Base-by-base conservation (phyloP, 805 yeast genomes). In the Candida multigemmis region DNA sequence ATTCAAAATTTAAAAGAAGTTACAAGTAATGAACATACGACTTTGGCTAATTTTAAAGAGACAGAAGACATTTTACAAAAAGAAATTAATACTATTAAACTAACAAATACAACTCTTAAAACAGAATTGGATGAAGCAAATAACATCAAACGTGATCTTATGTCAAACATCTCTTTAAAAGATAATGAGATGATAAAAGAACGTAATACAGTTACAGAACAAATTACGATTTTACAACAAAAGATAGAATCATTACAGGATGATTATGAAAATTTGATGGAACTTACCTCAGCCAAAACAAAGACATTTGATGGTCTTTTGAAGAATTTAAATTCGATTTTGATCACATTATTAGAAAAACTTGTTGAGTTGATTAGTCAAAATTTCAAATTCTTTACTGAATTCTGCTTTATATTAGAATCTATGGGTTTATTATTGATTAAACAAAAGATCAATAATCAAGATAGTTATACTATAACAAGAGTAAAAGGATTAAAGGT, bases 401-500 rank as follows among this genome's bases (percentile, higher is more conserved):
- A 60, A 25, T 49, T 57, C 22, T 77, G 87, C 32, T 56, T 68
- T 25, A 54, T 79, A 3, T 55, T 83, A 17, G 93, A 82, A 43
- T 65, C 78, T 3, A 74, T 86, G 63, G 96, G 96, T 0, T 58
- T 86, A 24, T 62, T 85, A 19, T 63, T 82, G 25, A 60, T 70
- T 2, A 62, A 63, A 26, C 68, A 65, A 21, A 29, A 31, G 19
- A 35, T 36, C n/a, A 35, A 35, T 12, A 49, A 49, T 7, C 31
- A 29, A 10, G 54, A 60, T 11, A 57, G 50, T 7, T 57, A 65
- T 22, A 65, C 65, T 26, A 71, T 82, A 16, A 74, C 74, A 25
- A 65, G 96, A 34, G 96, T 85, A 3, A 82, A 82, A 45, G 96
- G 96, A 0, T 55, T 82, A 35, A 61, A 75, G 35, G 66, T 69